These are phyloP conservation scores for Chrysanthemum makinoi DNA, from an alignment of 129 eudicot genomes.

Conservation along the genomic window DNA sequence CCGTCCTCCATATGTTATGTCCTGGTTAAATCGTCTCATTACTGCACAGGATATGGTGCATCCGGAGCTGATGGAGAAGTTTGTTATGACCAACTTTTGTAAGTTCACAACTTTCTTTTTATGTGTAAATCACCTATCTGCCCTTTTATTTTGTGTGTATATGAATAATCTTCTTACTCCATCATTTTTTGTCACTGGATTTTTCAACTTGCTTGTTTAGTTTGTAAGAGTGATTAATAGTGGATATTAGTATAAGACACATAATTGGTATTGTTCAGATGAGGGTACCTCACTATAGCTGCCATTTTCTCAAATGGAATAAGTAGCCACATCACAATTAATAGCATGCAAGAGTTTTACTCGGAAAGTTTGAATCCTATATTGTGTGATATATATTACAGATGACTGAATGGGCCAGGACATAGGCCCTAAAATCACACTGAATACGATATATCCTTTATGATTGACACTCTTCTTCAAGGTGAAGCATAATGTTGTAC, in stretches of 20 bases:
- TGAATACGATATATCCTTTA: too few species aligned
- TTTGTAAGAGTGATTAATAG: neutral
- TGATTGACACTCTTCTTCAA: too few species aligned
- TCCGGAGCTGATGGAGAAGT: slow-evolving; percentile 70
- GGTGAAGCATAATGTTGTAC: too few species aligned
- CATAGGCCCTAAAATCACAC: too few species aligned
- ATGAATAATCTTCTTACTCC: neutral
- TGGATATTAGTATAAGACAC: too few species aligned
- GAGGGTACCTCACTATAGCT: slow-evolving; percentile 9
- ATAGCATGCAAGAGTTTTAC: neutral
- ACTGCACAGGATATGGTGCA: slow-evolving; percentile 69
- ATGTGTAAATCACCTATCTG: neutral
- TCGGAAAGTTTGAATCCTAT: too few species aligned
- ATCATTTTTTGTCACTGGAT: neutral
- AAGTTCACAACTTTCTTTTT: slow-evolving; percentile 28
- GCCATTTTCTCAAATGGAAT: slow-evolving; percentile 2
- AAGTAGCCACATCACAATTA: neutral
- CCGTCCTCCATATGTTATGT: slow-evolving; percentile 67
- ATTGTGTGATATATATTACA: neutral
- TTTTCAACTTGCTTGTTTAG: neutral
- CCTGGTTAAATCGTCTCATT: slow-evolving; percentile 66
- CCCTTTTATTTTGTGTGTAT: slow-evolving; percentile 11
- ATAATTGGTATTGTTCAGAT: neutral
- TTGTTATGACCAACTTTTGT: slow-evolving; percentile 70
- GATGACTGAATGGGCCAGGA: too few species aligned